Evolutionary conservation across 805 yeast species (phyloP), one percentile per base, ranked within the genome.

Genomic region (Yamadazyma ubonensis): DNA sequence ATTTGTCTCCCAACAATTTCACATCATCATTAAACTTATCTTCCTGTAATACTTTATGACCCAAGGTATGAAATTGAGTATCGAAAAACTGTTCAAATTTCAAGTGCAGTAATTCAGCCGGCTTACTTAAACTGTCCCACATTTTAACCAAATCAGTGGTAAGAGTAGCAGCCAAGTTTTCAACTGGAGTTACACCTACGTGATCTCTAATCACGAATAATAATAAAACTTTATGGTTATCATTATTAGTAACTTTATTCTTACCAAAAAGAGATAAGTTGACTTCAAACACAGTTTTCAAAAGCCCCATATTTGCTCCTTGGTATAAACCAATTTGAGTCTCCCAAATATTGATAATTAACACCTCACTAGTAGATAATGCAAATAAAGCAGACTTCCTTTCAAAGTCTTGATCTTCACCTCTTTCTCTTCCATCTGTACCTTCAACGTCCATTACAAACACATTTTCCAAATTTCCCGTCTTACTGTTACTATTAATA

Each of bases 321-420:
- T 91, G 97, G 57, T 93, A 93, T 30, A 93, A 71, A 7, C 99
- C 99, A 41, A 93, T 89, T 63, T 93, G 99, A 52, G 87, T 85
- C 60, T 93, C 99, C 97, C 98, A 93, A 56, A 91, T 79, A 61
- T 93, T 93, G 30, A 93, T 84, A 45, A 93, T 88, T 51, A 93
- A 71, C 4, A 90, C 81, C 56, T 93, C 98, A 11, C 93, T 81
- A 0, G 96, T 90, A 8, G 97, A 79, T 45, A 93, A 70, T 0
- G 99, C 98, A 69, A 93, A 93, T 30, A 93, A 67, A 0, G 98
- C 98, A 1, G 96, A 90, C 52, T 93, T 93, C 42, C 99, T 77
- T 63, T 93, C 99, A 61, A 93, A 93, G 63, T 93, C 99, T 63
- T 93, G 97, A 62, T 93, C 98, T 54, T 93, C 99, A 18, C 98